Evolutionary conservation across 208 protist genomes (phyloP).

Genomic region (Acanthamoeba comandoni): DNA sequence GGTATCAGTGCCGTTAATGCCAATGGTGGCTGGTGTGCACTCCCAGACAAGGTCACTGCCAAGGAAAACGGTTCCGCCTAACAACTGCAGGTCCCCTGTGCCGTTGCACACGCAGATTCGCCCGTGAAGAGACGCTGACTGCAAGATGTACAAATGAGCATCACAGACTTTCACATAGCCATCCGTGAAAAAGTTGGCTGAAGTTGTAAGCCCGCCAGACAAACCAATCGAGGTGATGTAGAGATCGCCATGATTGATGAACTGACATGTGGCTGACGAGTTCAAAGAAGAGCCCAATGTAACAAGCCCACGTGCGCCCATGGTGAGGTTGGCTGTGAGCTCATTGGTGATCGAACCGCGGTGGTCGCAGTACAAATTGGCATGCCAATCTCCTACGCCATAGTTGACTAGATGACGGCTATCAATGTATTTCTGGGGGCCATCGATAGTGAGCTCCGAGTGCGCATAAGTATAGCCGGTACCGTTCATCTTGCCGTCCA

Average conservation of each 20-base stretch:
- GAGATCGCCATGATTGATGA: slow-evolving; percentile 42
- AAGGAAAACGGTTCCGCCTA: slow-evolving; percentile 43
- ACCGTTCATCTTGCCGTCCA: slow-evolving; percentile 34
- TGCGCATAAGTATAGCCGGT: slow-evolving; percentile 38
- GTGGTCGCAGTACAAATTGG: slow-evolving; percentile 43
- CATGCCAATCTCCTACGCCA: slow-evolving; percentile 43
- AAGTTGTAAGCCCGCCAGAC: slow-evolving; percentile 44
- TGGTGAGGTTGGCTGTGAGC: background rate
- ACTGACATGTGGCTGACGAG: slow-evolving; percentile 15
- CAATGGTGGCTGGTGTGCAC: background rate
- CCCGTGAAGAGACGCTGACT: slow-evolving; percentile 34
- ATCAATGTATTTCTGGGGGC: slow-evolving; percentile 42
- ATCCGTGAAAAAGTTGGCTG: slow-evolving; percentile 6
- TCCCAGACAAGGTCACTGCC: slow-evolving; percentile 23
- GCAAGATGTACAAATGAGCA: slow-evolving; percentile 51
- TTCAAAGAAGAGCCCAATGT: slow-evolving; percentile 18
- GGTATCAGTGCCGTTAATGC: slow-evolving; percentile 5
- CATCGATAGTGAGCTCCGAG: slow-evolving; percentile 15
- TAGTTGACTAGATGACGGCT: slow-evolving; percentile 36
- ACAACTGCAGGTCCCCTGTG: slow-evolving; percentile 4
- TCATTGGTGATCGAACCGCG: slow-evolving; percentile 46
- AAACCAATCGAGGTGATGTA: slow-evolving; percentile 22
- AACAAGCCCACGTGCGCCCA: background rate
- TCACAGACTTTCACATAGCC: slow-evolving; percentile 71
- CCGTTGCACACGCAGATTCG: slow-evolving; percentile 36